phyloP scores from a whole-genome alignment of 208 protist genomes.

The Leishmania martiniquensis region DNA sequence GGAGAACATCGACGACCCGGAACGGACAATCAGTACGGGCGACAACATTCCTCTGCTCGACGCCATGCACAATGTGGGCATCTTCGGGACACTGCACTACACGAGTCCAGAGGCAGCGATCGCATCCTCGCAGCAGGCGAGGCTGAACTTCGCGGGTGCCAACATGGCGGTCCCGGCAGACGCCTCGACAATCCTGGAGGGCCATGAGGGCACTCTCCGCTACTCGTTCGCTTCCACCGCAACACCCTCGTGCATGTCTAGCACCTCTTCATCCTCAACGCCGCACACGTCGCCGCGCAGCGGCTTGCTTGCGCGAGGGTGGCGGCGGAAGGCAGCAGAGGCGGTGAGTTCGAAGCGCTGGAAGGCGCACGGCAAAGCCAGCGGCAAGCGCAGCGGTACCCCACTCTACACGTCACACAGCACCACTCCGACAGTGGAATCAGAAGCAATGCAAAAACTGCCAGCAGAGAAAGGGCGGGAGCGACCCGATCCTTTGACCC shows the following conservation, averaged over 20 bases:
- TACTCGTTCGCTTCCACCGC: not conserved
- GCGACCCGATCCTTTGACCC: not conserved
- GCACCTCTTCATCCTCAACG: slow-evolving; percentile 11
- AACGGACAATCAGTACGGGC: slow-evolving; percentile 38
- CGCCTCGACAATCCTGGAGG: not conserved
- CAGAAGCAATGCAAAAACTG: not conserved
- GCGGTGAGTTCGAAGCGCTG: not conserved
- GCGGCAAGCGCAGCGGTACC: not conserved
- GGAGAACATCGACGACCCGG: slow-evolving; percentile 58
- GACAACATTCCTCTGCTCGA: slow-evolving; percentile 43
- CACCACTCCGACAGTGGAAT: not conserved
- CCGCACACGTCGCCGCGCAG: slow-evolving; percentile 17
- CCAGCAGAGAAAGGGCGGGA: not conserved
- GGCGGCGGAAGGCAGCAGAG: slow-evolving; percentile 1
- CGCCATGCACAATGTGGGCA: slow-evolving; percentile 26
- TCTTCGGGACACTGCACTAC: slow-evolving; percentile 88
- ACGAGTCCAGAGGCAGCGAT: slow-evolving; percentile 78
- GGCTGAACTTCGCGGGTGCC: slow-evolving; percentile 3
- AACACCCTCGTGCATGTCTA: slow-evolving; percentile 15
- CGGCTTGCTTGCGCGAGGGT: slow-evolving; percentile 2
- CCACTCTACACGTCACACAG: not conserved
- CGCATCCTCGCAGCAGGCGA: slow-evolving; percentile 33
- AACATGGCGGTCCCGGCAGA: slow-evolving; percentile 12
- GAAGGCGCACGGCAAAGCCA: not conserved
- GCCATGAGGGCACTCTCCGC: not conserved